Evolutionary conservation across 208 protist genomes (phyloP).

Genomic region (Eutreptiella sp.): DNA sequence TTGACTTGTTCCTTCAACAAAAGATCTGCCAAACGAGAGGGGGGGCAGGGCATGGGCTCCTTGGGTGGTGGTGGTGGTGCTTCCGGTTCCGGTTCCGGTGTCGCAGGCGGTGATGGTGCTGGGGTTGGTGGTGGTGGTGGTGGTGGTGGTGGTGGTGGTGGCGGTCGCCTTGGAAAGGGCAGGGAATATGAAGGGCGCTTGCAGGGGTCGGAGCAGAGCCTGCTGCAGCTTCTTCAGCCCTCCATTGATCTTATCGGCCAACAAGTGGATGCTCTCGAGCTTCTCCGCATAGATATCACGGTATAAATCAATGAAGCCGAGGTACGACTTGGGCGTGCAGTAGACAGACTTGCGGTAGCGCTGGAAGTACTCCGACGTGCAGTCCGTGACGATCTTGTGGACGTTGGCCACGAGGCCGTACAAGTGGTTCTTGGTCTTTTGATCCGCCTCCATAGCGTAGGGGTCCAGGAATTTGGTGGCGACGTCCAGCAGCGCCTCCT

Average conservation of each 20-base stretch:
- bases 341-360: conserved; percentile 82
- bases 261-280: conserved; percentile 76
- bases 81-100: too few relatives aligned
- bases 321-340: conserved; percentile 86
- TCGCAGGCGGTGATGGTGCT: too few relatives aligned
- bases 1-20: too few relatives aligned
- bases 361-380: conserved; percentile 80
- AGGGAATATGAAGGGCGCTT: too few relatives aligned
- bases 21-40: too few relatives aligned
- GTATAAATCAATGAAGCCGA: conserved; percentile 85
- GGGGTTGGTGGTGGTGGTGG: too few relatives aligned
- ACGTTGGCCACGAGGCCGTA: conserved; percentile 82
- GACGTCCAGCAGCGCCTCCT: conserved; percentile 85
- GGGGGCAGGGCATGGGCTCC: too few relatives aligned
- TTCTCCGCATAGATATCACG: conserved; percentile 82
- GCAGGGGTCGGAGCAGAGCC: too few relatives aligned
- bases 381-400: conserved; percentile 76
- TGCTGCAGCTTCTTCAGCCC: conserved; percentile 88
- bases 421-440: conserved; percentile 73
- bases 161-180: too few relatives aligned
- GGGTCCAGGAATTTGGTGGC: conserved; percentile 71
- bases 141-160: too few relatives aligned
- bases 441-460: conserved; percentile 83
- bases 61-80: too few relatives aligned
- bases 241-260: conserved; percentile 82